These are phyloP conservation scores for Phaffia tasmanica DNA, from an alignment of 768 basidiomycete species.

Conservation along the genomic window DNA sequence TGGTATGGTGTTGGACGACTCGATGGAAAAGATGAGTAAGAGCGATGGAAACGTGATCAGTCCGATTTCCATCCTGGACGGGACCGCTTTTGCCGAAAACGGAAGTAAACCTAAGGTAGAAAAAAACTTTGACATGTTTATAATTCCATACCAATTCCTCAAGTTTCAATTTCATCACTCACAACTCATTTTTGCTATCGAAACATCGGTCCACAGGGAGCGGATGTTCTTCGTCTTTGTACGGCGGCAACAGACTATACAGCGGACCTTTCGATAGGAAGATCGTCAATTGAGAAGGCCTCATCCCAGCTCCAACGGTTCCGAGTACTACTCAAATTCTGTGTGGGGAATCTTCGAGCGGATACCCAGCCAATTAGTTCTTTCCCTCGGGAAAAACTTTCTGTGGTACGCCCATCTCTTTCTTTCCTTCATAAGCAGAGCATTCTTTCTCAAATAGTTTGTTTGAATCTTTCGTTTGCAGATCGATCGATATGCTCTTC, in stretches of 20 bases:
- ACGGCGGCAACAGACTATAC: slow-evolving; percentile 81
- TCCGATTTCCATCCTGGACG: slow-evolving; percentile 67
- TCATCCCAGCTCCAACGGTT: slow-evolving; percentile 77
- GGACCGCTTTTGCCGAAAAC: slow-evolving; percentile 32
- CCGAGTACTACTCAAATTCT: slow-evolving; percentile 54
- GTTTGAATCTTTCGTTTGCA: slow-evolving; percentile 34
- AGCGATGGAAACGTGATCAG: slow-evolving; percentile 82
- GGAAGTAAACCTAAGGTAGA: no score
- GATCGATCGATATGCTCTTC: slow-evolving; percentile 78
- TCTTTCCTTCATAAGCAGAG: not conserved
- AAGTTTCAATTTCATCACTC: not conserved
- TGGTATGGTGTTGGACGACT: slow-evolving; percentile 87
- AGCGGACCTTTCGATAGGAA: slow-evolving; percentile 75
- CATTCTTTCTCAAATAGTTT: not conserved
- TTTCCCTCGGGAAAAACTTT: slow-evolving; percentile 39
- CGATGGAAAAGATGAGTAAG: slow-evolving; percentile 94
- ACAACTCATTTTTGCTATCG: slow-evolving; percentile 35
- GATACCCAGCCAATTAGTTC: slow-evolving; percentile 3
- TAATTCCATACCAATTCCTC: not conserved
- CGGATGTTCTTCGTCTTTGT: slow-evolving; percentile 82
- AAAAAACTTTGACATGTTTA: not conserved
- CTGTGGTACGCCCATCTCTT: slow-evolving; percentile 47
- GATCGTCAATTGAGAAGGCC: slow-evolving; percentile 60
- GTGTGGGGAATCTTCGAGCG: slow-evolving; percentile 62
- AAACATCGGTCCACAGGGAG: slow-evolving; percentile 62